A percentile compares a stretch with the other conserved stretches of the same genome.
Conservation (phyloP, 768 basidiomycete species). For the Filobasidium wieringae region DNA sequence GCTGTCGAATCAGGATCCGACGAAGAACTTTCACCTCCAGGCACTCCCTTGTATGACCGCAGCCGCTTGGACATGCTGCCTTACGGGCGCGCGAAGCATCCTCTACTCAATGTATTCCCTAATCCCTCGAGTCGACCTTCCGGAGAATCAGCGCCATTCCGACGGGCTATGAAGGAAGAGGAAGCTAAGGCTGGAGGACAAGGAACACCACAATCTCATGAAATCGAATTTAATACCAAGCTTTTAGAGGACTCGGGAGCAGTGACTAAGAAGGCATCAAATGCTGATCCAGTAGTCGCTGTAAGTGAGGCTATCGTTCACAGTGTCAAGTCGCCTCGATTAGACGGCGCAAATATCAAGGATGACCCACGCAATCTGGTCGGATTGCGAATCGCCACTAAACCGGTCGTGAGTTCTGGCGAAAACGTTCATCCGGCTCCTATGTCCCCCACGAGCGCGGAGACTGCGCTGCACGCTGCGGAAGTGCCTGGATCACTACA, state of each 20-base stretch:
- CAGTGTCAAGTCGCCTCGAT: not conserved
- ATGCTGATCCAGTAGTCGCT: not conserved
- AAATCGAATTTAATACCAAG: not conserved
- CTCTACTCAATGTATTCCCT: not conserved
- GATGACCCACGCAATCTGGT: too few species aligned
- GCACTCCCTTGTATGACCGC: not conserved
- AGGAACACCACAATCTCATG: not conserved
- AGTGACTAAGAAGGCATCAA: not conserved
- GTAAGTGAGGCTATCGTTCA: not conserved
- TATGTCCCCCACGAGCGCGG: not conserved
- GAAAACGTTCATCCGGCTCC: not conserved
- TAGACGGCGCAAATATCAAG: not conserved
- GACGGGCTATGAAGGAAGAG: conserved; percentile 39
- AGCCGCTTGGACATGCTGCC: not conserved
- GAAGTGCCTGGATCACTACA: conserved; percentile 4
- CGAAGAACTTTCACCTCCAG: not conserved
- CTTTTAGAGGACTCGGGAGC: too few species aligned
- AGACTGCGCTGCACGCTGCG: not conserved
- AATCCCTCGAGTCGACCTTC: not conserved
- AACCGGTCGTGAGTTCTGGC: too few species aligned
- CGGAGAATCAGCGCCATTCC: conserved; percentile 38
- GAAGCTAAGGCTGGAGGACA: conserved; percentile 18
- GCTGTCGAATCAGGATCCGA: not conserved
- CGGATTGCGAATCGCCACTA: too few species aligned
- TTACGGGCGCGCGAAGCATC: not conserved